Conservation (phyloP, 805 yeast genomes). For the Schwanniomyces pseudopolymorphus region DNA sequence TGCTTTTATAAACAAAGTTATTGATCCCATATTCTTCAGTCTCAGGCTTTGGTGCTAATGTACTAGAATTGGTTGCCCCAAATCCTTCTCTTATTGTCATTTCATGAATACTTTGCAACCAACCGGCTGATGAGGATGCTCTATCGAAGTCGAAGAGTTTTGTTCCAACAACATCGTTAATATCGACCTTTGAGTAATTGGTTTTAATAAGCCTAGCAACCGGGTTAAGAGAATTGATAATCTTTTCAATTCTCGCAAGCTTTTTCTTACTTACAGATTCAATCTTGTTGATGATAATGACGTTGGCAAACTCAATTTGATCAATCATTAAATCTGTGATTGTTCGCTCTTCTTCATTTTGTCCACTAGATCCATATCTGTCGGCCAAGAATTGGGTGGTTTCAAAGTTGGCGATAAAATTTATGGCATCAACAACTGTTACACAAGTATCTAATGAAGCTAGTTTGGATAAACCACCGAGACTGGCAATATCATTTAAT, state of each 20-base stretch:
- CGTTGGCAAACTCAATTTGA: constrained; percentile 48
- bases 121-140: constrained; percentile 44
- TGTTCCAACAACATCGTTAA: constrained; percentile 36
- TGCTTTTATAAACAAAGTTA: constrained; percentile 40
- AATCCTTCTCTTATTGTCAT: constrained; percentile 32
- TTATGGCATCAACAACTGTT: constrained; percentile 45
- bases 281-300: constrained; percentile 42
- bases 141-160: constrained; percentile 39
- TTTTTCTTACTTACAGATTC: constrained; percentile 24
- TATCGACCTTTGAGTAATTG: constrained; percentile 37
- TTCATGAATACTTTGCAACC: constrained; percentile 43
- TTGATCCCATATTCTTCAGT: constrained; percentile 48
- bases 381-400: constrained; percentile 43
- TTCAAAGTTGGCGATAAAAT: constrained; percentile 42
- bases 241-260: constrained; percentile 24
- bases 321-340: constrained; percentile 47
- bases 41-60: constrained; percentile 42
- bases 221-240: constrained; percentile 40
- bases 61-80: constrained; percentile 12
- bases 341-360: constrained; percentile 42
- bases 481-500: constrained; percentile 23
- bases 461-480: constrained; percentile 42
- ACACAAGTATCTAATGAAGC: constrained; percentile 46
- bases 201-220: constrained; percentile 38
- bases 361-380: constrained; percentile 39